phyloP scores from a whole-genome alignment of 257 asterid species.

The Solanum neorickii region DNA sequence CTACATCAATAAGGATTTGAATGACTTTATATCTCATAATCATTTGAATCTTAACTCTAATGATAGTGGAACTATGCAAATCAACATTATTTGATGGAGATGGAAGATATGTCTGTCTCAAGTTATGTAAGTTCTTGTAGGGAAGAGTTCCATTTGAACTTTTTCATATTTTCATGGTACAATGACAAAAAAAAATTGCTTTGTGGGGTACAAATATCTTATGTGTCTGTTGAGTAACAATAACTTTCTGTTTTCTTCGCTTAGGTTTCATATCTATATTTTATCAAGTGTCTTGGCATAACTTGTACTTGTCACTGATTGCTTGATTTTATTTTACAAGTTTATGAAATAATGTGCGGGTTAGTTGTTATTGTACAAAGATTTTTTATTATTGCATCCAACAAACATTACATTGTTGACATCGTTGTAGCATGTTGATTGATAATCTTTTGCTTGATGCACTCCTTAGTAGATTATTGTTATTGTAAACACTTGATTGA shows the following conservation, averaged over 20 bases:
- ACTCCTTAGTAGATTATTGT: background rate
- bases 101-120: background rate
- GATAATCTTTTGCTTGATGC: background rate
- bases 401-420: conserved; percentile 93
- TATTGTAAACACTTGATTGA: background rate
- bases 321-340: conserved; percentile 25
- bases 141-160: background rate
- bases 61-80: background rate
- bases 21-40: background rate
- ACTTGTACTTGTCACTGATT: background rate
- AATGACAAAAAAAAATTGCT: background rate
- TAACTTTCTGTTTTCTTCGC: background rate
- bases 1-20: background rate
- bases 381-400: conserved; percentile 83
- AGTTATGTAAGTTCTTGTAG: background rate
- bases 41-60: background rate
- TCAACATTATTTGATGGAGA: background rate
- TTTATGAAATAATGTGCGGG: conserved; percentile 83
- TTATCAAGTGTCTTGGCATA: background rate
- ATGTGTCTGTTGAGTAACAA: background rate
- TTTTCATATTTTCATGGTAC: background rate
- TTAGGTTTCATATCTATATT: background rate
- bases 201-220: background rate
- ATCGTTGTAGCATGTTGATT: conserved; percentile 89
- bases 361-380: conserved; percentile 59